Percentiles rank a stretch among this genome's conserved stretches.
phyloP scores from a whole-genome alignment of 169 alveolate genomes.

The Plasmodium knowlesi region DNA sequence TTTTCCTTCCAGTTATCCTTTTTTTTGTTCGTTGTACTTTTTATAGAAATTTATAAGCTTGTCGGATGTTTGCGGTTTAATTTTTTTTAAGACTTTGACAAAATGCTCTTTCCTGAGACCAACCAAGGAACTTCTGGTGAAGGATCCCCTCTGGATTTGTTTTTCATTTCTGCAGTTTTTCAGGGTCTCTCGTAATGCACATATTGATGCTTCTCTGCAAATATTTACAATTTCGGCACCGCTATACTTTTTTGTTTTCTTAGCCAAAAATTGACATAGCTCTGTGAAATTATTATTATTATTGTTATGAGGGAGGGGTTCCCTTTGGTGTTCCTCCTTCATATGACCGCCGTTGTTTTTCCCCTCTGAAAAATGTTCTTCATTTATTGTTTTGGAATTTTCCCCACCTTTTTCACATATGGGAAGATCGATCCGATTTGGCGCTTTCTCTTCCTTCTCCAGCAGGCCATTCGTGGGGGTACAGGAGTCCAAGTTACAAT shows the following conservation, averaged over 20 bases:
- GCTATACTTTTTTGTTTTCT: conserved; percentile 95
- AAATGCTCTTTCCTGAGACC: conserved; percentile 74
- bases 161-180: conserved; percentile 23
- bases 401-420: background rate
- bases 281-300: conserved; percentile 89
- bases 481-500: conserved; percentile 2
- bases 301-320: conserved; percentile 81
- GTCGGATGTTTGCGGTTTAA: conserved; percentile 78
- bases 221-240: conserved; percentile 94
- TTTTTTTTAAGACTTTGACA: conserved; percentile 66
- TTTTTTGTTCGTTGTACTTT: conserved; percentile 69
- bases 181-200: conserved; percentile 77
- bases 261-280: conserved; percentile 84
- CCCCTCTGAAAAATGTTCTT: background rate
- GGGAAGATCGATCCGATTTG: background rate
- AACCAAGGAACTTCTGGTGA: conserved; percentile 10
- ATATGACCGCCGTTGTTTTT: background rate
- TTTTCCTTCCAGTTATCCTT: background rate
- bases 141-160: background rate
- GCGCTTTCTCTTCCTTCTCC: background rate
- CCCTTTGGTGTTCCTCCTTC: conserved; percentile 13
- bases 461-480: background rate
- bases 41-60: conserved; percentile 76
- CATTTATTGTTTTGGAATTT: background rate
- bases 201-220: conserved; percentile 93